Percentiles rank a stretch among this genome's conserved stretches.
These are phyloP conservation scores for Cryptococcus sp. DNA, from an alignment of 1,284 basidiomycete species.

Conservation along the genomic window DNA sequence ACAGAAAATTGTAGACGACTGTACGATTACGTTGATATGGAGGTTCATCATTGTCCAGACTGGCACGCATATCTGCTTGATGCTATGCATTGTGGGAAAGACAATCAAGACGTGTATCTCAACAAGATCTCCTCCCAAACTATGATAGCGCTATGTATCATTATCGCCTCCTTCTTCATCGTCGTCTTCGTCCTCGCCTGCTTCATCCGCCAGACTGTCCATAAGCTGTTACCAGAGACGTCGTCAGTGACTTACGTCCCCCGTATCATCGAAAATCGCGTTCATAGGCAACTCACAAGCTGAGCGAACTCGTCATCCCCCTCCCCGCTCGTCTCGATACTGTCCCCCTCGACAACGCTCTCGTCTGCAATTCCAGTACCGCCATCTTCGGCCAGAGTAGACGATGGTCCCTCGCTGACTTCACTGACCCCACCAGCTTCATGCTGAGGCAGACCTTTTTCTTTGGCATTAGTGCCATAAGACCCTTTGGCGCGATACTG, in stretches of 20 bases:
- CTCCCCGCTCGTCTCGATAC: slow-evolving; percentile 15
- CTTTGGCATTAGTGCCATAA: slow-evolving; percentile 4
- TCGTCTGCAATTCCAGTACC: neutral
- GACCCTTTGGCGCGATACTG: slow-evolving; percentile 7
- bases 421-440: neutral
- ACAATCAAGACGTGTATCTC: no score
- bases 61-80: no score
- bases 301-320: slow-evolving; percentile 46
- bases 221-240: slow-evolving; percentile 4
- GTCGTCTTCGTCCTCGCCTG: slow-evolving; percentile 2
- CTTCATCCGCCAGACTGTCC: slow-evolving; percentile 12
- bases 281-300: slow-evolving; percentile 26
- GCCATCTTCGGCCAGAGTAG: neutral
- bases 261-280: neutral
- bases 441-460: neutral
- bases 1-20: neutral
- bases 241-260: neutral
- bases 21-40: no score
- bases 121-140: no score
- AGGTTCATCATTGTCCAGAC: no score
- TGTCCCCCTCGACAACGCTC: neutral
- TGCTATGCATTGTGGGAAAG: no score
- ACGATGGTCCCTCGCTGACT: neutral
- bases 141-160: no score
- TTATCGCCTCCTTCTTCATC: neutral